Evolutionary conservation across 116 monocot species (phyloP), one percentile per base, ranked within the genome.

Genomic region (Thalassia testudinum): DNA sequence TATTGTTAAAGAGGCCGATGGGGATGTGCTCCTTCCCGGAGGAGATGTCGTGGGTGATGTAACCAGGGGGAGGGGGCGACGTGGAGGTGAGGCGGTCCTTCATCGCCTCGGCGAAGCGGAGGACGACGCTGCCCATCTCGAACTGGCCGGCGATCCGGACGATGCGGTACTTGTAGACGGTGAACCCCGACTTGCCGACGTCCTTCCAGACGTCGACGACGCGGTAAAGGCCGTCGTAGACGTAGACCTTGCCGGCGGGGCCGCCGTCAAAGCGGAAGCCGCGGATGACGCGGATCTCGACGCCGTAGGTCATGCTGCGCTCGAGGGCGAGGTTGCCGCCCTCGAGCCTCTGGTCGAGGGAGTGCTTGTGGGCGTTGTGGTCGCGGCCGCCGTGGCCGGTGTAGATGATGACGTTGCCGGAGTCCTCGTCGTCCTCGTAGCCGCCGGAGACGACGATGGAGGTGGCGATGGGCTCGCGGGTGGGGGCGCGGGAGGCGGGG

Each of bases 361-460:
- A 67, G 21, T 82, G 82, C 47, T 47, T 69, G 1, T 37, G 62
- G 26, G 62, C 22, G 54, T 73, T 79, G 16, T 42, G 70, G 49
- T 63, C 69, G 5, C 85, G 65, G 20, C 99, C 99, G 0, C 99
- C 99, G 26, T 99, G 99, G 37, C 90, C 90, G 0, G 86, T 90
- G 62, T 99, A 99, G 58, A 99, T 60, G 13, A 99, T 60, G 51
- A 75, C 69, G 1, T 78, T 70, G 24, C 99, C 99, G 1, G 52
- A 47, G 48, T 99, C 90, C 14, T 86, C 91, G 52, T 99, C 91
- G 26, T 99, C 99, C 71, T 99, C 99, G 26, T 99, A 99, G 15
- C 86, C 90, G 15, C 99, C 99, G 0, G 99, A 99, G n/a, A 90
- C 75, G 5, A 99, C 79, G 47, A 99, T 76, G 69, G 85, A 85